These are phyloP conservation scores for Massarina eburnea DNA, from an alignment of 2,329 filamentous ascomycete species.

Conservation along the genomic window DNA sequence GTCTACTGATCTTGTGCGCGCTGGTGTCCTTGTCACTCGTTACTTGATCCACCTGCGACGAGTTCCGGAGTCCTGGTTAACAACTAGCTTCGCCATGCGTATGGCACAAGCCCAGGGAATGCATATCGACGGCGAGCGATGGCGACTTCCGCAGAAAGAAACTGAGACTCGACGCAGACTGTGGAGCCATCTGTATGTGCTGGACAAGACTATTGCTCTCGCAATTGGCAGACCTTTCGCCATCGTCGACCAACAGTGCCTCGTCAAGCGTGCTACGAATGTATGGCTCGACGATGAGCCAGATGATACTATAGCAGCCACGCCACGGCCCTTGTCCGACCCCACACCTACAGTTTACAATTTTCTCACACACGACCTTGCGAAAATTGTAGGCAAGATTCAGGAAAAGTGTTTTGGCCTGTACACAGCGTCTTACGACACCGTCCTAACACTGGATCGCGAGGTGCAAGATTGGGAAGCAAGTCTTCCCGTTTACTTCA, in stretches of 20 bases:
- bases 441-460: constrained; percentile 40
- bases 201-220: constrained; percentile 46
- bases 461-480: constrained; percentile 38
- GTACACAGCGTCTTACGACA: constrained; percentile 42
- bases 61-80: constrained; percentile 46
- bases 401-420: constrained; percentile 46
- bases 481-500: constrained; percentile 40
- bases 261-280: constrained; percentile 43
- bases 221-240: constrained; percentile 46
- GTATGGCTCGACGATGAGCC: constrained; percentile 43
- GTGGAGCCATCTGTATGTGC: constrained; percentile 45
- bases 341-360: constrained; percentile 41
- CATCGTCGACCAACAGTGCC: constrained; percentile 44
- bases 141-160: constrained; percentile 41
- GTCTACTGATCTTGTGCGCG: constrained; percentile 45
- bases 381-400: constrained; percentile 43
- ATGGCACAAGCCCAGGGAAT: constrained; percentile 50
- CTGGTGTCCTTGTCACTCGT: constrained; percentile 44
- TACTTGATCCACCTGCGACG: constrained; percentile 46
- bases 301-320: constrained; percentile 26
- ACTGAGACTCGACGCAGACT: constrained; percentile 43
- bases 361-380: constrained; percentile 35
- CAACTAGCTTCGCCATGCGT: constrained; percentile 46
- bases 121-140: constrained; percentile 47
- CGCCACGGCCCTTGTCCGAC: constrained; percentile 27